phyloP scores from a whole-genome alignment of 305 asterid genomes.

The Fraxinus angustifolia region DNA sequence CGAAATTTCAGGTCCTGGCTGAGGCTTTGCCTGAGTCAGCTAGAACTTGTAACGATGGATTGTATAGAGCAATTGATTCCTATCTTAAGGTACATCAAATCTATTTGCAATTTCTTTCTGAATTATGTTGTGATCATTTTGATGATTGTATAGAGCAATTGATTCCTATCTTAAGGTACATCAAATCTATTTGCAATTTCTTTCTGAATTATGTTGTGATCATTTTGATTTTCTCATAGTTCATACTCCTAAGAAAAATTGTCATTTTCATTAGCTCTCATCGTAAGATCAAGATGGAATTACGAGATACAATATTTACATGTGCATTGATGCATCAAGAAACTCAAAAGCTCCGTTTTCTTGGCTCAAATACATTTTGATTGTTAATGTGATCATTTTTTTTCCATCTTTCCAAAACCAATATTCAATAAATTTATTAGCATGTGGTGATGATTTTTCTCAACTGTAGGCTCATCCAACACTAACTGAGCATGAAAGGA shows the following conservation, averaged over 20 bases:
- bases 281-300: neutral
- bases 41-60: slow-evolving; percentile 76
- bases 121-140: neutral
- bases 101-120: neutral
- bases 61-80: slow-evolving; percentile 86
- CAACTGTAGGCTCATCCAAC: slow-evolving; percentile 76
- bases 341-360: neutral
- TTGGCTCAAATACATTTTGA: neutral
- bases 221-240: neutral
- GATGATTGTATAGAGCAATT: slow-evolving; percentile 67
- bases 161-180: slow-evolving; percentile 91
- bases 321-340: neutral
- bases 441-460: neutral
- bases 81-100: slow-evolving; percentile 66
- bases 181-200: neutral
- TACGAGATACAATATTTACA: neutral
- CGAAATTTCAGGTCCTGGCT: slow-evolving; percentile 80
- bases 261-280: neutral
- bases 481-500: slow-evolving; percentile 83
- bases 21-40: slow-evolving; percentile 91
- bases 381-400: neutral
- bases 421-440: neutral
- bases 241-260: neutral
- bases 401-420: neutral
- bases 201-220: neutral